Evolutionary conservation across 192 early-diverging fungal species (phyloP).

Genomic region (Coemansia sp.): DNA sequence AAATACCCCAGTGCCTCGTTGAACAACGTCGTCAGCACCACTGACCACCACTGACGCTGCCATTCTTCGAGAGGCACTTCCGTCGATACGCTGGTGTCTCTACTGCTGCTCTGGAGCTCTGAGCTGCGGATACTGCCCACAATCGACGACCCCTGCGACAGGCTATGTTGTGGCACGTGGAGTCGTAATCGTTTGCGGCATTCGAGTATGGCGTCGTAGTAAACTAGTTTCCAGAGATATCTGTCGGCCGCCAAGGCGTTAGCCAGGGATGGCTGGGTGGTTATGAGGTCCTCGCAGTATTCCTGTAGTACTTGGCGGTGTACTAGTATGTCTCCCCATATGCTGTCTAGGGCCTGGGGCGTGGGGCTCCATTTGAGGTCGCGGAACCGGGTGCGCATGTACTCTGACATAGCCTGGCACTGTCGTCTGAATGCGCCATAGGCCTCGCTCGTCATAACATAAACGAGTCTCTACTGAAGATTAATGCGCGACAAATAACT

Average conservation of each 20-base stretch:
- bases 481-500: not conserved
- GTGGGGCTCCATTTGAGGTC: conserved; percentile 22
- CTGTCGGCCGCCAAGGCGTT: conserved; percentile 22
- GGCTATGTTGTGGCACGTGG: conserved; percentile 18
- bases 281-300: conserved; percentile 35
- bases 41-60: conserved; percentile 41
- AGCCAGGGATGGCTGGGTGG: conserved; percentile 13
- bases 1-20: conserved; percentile 46
- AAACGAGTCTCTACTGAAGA: not conserved
- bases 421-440: conserved; percentile 13
- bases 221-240: conserved; percentile 34
- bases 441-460: not conserved
- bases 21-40: conserved; percentile 30
- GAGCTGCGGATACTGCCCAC: conserved; percentile 20
- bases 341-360: conserved; percentile 19
- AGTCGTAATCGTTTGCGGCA: conserved; percentile 48
- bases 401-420: conserved; percentile 19
- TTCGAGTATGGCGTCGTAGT: conserved; percentile 43
- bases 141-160: conserved; percentile 35
- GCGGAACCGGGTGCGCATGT: conserved; percentile 21
- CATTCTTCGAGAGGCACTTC: conserved; percentile 26
- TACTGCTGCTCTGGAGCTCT: conserved; percentile 10
- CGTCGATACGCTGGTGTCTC: conserved; percentile 6
- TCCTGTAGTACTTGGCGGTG: conserved; percentile 35
- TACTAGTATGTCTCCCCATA: conserved; percentile 45